A percentile compares a stretch with the other conserved stretches of the same genome.
Evolutionary conservation across 1,284 basidiomycete species (phyloP).

Genomic region (Tranzscheliella williamsii): DNA sequence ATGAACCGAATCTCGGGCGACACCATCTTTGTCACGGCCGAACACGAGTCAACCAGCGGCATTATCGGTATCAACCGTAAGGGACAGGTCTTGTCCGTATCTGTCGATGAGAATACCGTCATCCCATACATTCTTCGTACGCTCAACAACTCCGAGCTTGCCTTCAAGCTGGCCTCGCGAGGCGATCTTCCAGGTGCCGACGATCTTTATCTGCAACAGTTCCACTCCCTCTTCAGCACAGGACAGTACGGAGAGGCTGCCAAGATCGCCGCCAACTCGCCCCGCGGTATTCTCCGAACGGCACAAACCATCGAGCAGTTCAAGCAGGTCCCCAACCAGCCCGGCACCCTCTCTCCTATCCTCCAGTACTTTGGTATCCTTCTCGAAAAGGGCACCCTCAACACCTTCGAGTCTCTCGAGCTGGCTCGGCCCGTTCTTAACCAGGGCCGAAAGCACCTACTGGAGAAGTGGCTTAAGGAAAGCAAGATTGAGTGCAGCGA

Average conservation of each 20-base stretch:
- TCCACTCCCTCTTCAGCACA: slow-evolving; percentile 85
- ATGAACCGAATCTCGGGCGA: slow-evolving; percentile 99
- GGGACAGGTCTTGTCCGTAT: slow-evolving; percentile 95
- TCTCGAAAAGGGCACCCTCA: slow-evolving; percentile 95
- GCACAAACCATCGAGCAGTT: slow-evolving; percentile 95
- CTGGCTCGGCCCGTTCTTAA: slow-evolving; percentile 93
- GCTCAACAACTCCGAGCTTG: slow-evolving; percentile 95
- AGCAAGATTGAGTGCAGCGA: slow-evolving; percentile 99
- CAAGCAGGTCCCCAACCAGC: slow-evolving; percentile 88
- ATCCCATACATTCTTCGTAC: slow-evolving; percentile 92
- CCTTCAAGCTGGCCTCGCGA: slow-evolving; percentile 95
- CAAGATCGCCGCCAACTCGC: slow-evolving; percentile 96
- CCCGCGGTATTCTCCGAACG: slow-evolving; percentile 92
- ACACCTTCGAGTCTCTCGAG: slow-evolving; percentile 94
- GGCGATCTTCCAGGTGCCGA: slow-evolving; percentile 98
- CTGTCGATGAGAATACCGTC: slow-evolving; percentile 93
- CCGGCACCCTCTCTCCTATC: slow-evolving; percentile 92
- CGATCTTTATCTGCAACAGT: slow-evolving; percentile 94
- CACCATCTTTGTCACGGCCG: slow-evolving; percentile 98
- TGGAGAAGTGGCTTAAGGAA: slow-evolving; percentile 99
- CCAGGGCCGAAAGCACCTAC: slow-evolving; percentile 93
- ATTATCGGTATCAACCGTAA: slow-evolving; percentile 99
- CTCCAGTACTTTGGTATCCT: slow-evolving; percentile 98
- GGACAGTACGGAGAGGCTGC: slow-evolving; percentile 96
- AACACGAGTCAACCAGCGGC: slow-evolving; percentile 89